A percentile compares a stretch with the other conserved stretches of the same genome.
Evolutionary conservation across 805 yeast genomes (phyloP).

Genomic region (Teunomyces lycoperdinae): DNA sequence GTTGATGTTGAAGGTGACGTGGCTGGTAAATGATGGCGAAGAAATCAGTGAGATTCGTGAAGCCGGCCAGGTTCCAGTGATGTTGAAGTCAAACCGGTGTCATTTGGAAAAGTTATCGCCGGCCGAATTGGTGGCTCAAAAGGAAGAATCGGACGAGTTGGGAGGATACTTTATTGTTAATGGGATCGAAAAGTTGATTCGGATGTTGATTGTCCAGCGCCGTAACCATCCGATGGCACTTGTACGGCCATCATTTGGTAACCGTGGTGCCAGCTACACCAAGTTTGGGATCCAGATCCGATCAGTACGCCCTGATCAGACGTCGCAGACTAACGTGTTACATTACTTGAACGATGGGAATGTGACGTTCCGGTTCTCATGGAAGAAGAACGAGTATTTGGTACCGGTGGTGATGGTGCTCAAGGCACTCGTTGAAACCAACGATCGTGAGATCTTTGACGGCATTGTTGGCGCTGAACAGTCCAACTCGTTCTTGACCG

Average conservation of each 20-base stretch:
- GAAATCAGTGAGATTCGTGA: conserved; percentile 80
- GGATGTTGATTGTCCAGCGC: conserved; percentile 97
- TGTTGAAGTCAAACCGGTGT: conserved; percentile 89
- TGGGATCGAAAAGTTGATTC: conserved; percentile 93
- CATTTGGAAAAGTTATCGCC: conserved; percentile 86
- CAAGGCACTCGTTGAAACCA: conserved; percentile 86
- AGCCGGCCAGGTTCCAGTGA: conserved; percentile 86
- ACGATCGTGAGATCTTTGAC: conserved; percentile 93
- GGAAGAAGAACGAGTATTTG: conserved; percentile 94
- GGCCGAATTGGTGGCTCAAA: conserved; percentile 65
- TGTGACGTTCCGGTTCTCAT: conserved; percentile 92
- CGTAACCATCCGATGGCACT: conserved; percentile 98
- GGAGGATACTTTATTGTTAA: conserved; percentile 96
- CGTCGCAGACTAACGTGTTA: conserved; percentile 95
- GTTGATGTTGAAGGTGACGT: conserved; percentile 71
- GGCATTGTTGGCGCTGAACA: conserved; percentile 91
- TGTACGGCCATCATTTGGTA: conserved; percentile 88
- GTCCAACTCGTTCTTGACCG: conserved; percentile 89
- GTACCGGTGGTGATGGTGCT: conserved; percentile 91
- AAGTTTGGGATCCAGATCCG: conserved; percentile 92
- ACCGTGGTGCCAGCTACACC: conserved; percentile 89
- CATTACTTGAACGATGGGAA: conserved; percentile 95
- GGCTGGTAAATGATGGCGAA: conserved; percentile 87
- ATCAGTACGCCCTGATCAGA: conserved; percentile 93
- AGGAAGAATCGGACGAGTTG: conserved; percentile 92